Conservation (phyloP, 192 early-diverging fungal species). For the Coemansia umbellata region DNA sequence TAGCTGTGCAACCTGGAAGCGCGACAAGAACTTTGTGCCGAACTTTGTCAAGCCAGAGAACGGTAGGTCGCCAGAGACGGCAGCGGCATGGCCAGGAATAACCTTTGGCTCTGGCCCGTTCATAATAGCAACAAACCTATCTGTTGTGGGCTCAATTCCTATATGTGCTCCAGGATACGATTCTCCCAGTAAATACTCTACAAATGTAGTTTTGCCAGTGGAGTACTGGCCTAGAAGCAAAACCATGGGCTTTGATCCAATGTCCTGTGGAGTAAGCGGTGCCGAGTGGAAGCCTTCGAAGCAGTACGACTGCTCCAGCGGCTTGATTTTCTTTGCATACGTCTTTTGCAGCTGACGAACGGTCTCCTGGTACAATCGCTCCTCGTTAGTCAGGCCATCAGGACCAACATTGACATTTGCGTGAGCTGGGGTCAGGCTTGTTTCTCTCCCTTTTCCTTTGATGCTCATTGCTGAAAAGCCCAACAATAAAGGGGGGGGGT, state of each 20-base stretch:
- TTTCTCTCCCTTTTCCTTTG: conserved; percentile 21
- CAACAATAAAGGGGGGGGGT: too few species aligned
- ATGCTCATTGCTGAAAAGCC: not conserved
- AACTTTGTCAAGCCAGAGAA: conserved; percentile 78
- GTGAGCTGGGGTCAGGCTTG: conserved; percentile 10
- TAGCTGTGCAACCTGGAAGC: conserved; percentile 83
- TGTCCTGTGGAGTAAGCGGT: conserved; percentile 75
- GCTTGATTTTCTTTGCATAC: conserved; percentile 68
- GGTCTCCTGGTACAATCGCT: conserved; percentile 55
- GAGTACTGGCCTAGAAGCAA: conserved; percentile 86
- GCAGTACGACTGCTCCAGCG: conserved; percentile 67
- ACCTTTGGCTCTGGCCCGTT: conserved; percentile 65
- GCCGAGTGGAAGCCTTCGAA: conserved; percentile 80
- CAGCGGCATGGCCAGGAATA: conserved; percentile 85
- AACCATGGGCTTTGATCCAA: conserved; percentile 83
- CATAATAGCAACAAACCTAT: conserved; percentile 85
- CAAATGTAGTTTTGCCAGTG: conserved; percentile 84
- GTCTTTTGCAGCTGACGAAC: conserved; percentile 66
- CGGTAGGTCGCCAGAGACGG: conserved; percentile 74
- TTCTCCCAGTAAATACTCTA: conserved; percentile 69
- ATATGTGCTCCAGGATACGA: conserved; percentile 81
- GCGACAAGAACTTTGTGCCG: conserved; percentile 73
- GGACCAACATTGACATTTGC: conserved; percentile 22
- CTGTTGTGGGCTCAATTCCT: conserved; percentile 87
- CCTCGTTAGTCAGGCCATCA: conserved; percentile 41